phyloP scores from a whole-genome alignment of 371 early-diverging fungal species.

The Circinella minor region DNA sequence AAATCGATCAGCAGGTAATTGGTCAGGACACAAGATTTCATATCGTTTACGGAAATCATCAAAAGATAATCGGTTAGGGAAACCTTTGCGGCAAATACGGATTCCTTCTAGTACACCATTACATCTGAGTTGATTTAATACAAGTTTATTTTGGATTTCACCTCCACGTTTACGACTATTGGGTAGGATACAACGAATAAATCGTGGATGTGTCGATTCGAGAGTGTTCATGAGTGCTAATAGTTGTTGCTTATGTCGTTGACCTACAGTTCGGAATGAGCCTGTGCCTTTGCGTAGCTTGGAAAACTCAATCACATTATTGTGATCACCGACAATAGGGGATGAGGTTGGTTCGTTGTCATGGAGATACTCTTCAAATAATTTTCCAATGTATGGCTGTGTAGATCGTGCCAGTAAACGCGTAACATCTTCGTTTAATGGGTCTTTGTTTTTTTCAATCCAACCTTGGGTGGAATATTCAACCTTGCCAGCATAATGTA shows the following conservation, averaged over 20 bases:
- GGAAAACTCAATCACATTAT: neutral
- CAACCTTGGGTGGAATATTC: slow-evolving; percentile 96
- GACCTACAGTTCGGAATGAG: slow-evolving; percentile 96
- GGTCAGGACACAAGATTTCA: slow-evolving; percentile 84
- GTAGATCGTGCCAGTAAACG: slow-evolving; percentile 84
- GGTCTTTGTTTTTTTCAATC: slow-evolving; percentile 99
- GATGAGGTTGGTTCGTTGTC: slow-evolving; percentile 47
- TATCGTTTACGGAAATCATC: slow-evolving; percentile 97
- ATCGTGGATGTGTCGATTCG: slow-evolving; percentile 95
- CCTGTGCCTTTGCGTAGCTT: slow-evolving; percentile 64
- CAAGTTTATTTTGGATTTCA: slow-evolving; percentile 81
- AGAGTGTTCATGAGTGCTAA: slow-evolving; percentile 89
- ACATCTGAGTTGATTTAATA: slow-evolving; percentile 97
- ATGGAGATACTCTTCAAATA: slow-evolving; percentile 84
- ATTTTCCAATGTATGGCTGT: slow-evolving; percentile 75
- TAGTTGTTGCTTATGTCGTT: slow-evolving; percentile 97
- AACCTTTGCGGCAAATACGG: slow-evolving; percentile 98
- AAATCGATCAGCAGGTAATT: slow-evolving; percentile 73
- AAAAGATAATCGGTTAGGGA: slow-evolving; percentile 95
- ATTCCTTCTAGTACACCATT: slow-evolving; percentile 99
- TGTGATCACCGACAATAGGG: too few relatives aligned
- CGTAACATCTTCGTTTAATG: slow-evolving; percentile 97
- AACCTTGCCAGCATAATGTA: slow-evolving; percentile 99
- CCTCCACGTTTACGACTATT: slow-evolving; percentile 94
- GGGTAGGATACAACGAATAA: slow-evolving; percentile 99